Conservation (phyloP, 2,329 filamentous ascomycete genomes). For the Zymoseptoria tritici region DNA sequence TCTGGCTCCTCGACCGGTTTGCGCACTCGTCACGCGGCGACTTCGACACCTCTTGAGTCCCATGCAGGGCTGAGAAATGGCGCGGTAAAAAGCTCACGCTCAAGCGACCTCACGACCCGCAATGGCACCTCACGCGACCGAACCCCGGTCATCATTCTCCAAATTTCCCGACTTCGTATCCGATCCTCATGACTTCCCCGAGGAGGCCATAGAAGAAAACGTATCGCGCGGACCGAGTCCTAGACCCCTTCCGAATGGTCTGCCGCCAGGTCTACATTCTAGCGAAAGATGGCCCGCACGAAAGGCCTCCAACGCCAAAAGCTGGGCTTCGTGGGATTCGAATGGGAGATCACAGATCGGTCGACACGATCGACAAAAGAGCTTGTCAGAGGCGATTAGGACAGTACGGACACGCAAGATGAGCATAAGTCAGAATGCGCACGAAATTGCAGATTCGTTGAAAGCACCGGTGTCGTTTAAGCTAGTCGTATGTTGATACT, state of each 20-base stretch:
- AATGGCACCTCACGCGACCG: neutral
- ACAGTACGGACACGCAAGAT: conserved; percentile 72
- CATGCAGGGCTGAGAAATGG: neutral
- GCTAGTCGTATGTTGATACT: conserved; percentile 60
- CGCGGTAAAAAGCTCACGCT: neutral
- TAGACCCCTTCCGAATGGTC: conserved; percentile 25
- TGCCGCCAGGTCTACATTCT: conserved; percentile 30
- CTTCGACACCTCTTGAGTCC: neutral
- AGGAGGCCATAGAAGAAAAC: conserved; percentile 23
- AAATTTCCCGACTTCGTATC: conserved; percentile 13
- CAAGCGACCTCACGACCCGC: neutral
- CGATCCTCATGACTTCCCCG: conserved; percentile 35
- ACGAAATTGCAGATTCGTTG: conserved; percentile 85
- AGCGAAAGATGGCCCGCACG: conserved; percentile 56
- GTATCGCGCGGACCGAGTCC: conserved; percentile 24
- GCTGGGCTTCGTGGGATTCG: conserved; percentile 37
- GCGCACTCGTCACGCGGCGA: too few species aligned
- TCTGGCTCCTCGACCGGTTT: neutral
- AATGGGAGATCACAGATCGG: conserved; percentile 32
- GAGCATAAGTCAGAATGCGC: conserved; percentile 86
- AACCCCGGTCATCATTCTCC: neutral
- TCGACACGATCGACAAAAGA: conserved; percentile 70
- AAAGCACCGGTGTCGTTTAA: conserved; percentile 82
- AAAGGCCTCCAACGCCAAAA: conserved; percentile 29
- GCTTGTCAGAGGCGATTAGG: conserved; percentile 77